Conservation (phyloP, 768 basidiomycete genomes). For the Hortiboletus flavorubellus region DNA sequence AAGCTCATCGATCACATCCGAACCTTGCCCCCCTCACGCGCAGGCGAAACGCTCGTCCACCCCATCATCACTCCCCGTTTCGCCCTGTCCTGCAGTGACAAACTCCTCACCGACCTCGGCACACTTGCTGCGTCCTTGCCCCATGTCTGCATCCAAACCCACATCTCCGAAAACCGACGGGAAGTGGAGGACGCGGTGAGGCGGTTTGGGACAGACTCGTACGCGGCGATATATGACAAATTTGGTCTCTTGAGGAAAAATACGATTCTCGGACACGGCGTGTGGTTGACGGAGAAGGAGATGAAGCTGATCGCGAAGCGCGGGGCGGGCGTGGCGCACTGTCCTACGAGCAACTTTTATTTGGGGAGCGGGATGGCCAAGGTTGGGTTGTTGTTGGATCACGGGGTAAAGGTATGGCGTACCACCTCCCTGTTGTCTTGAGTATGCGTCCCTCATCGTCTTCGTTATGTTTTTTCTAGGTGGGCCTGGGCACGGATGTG, state of each 20-base stretch:
- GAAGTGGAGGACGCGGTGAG: slow-evolving; percentile 64
- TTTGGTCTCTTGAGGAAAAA: slow-evolving; percentile 68
- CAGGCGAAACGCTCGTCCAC: slow-evolving; percentile 60
- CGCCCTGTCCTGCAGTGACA: slow-evolving; percentile 77
- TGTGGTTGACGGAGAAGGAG: slow-evolving; percentile 72
- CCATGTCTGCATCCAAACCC: slow-evolving; percentile 78
- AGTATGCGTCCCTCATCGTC: neutral
- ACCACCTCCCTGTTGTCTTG: too few species aligned
- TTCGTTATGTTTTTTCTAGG: slow-evolving; percentile 38
- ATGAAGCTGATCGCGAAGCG: slow-evolving; percentile 59
- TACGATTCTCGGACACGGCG: slow-evolving; percentile 84
- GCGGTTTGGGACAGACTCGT: slow-evolving; percentile 66
- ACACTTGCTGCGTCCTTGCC: slow-evolving; percentile 52
- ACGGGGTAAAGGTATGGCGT: slow-evolving; percentile 67
- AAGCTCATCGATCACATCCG: slow-evolving; percentile 67
- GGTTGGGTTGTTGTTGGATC: slow-evolving; percentile 73
- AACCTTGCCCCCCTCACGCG: slow-evolving; percentile 37
- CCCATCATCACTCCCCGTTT: slow-evolving; percentile 93
- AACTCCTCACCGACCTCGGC: slow-evolving; percentile 60
- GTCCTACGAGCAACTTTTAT: slow-evolving; percentile 92
- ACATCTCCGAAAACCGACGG: slow-evolving; percentile 76
- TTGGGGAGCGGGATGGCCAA: slow-evolving; percentile 78
- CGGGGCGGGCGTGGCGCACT: slow-evolving; percentile 81
- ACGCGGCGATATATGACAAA: slow-evolving; percentile 77
- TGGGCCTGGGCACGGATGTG: slow-evolving; percentile 88